Evolutionary conservation across 495 filamentous ascomycete species (phyloP).

Genomic region (Podospora comata): DNA sequence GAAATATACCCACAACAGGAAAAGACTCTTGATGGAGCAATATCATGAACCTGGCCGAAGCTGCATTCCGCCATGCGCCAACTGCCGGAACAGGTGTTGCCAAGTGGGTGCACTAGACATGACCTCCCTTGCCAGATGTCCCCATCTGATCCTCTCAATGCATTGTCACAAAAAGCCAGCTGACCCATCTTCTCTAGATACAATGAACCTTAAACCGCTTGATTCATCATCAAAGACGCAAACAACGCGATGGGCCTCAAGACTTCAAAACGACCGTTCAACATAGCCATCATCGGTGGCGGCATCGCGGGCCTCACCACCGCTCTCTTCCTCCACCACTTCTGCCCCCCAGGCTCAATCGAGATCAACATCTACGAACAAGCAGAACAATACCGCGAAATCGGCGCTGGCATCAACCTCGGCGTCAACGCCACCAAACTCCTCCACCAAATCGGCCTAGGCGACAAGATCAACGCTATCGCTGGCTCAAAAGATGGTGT

Average conservation of each 20-base stretch:
- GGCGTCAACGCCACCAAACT: conserved; percentile 51
- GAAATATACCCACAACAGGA: background rate
- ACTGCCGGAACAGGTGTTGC: background rate
- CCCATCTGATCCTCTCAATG: background rate
- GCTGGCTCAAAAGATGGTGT: conserved; percentile 33
- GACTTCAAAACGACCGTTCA: conserved; percentile 18
- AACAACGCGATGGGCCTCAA: background rate
- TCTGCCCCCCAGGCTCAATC: conserved; percentile 22
- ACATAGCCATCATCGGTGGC: conserved; percentile 34
- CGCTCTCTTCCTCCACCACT: conserved; percentile 34
- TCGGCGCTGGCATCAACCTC: conserved; percentile 41
- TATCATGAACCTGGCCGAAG: background rate
- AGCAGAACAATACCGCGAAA: conserved; percentile 31
- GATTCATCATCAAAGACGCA: background rate
- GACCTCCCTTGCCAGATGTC: background rate
- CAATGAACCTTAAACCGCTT: too few species aligned
- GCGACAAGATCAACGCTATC: conserved; percentile 28
- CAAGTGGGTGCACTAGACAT: background rate
- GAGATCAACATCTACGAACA: conserved; percentile 32
- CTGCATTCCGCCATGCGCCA: background rate
- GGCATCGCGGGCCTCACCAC: conserved; percentile 34
- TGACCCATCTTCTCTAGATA: background rate
- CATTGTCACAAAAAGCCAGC: background rate
- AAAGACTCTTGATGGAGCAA: background rate
- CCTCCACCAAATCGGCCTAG: conserved; percentile 24